Evolutionary conservation across 305 asterid genomes (phyloP), one percentile per base, ranked within the genome.

Genomic region (Ilex paraguariensis): DNA sequence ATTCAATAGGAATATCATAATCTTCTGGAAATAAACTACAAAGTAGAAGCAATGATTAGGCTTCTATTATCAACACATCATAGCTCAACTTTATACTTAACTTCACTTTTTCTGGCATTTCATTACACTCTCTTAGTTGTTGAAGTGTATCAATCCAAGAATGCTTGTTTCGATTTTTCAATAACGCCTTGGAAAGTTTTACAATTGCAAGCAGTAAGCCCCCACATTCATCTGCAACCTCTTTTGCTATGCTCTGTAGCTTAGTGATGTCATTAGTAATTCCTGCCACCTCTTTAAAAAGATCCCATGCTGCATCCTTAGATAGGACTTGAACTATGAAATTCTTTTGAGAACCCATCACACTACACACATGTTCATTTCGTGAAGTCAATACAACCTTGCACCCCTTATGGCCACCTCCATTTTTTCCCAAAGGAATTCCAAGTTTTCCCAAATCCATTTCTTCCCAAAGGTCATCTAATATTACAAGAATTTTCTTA

Each of bases 21-120:
- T 17, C 21, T 17, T 17, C 21, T 17, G 21, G 66, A 30, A 77
- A 79, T 33, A 77, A 54, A n/a, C 71, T 67, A 17, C 85, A 79
- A 4, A 79, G 60, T 42, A 77, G 68, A 69, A 82, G 71, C 0
- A 69, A 11, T 6, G 51, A 33, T 60, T 39, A 65, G 17, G 58
- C 73, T 6, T 12, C 56, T 33, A 21, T 44, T 36, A 62, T 46
- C 32, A 69, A 16, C 33, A 42, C 48, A 3, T 63, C 11, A n/a
- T 69, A 69, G 60, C 68, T 69, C 6, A 30, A 28, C 32, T 62
- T 15, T 32, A 68, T 48, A 3, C 64, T 56, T 10, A 58, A 61
- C 63, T 56, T 55, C 7, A 68, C 63, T 7, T 21, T 63, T 67
- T 15, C 11, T 6, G 28, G 61, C 54, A 13, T 48, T 50, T 6